phyloP scores from a whole-genome alignment of 257 asterid species.

The Lantana camara region DNA sequence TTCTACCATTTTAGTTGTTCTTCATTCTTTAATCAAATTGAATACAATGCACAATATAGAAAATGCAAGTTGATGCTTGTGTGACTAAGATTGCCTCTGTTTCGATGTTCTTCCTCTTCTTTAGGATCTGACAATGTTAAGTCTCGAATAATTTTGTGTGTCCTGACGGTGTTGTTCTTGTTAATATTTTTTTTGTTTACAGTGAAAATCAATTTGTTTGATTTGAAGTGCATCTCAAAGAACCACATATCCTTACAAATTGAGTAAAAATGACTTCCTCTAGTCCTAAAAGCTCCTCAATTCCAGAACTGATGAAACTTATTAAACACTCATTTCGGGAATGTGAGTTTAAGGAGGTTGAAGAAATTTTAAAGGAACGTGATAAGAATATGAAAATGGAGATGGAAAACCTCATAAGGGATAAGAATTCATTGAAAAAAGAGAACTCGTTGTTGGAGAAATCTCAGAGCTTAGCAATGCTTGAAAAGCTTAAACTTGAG shows the following conservation, averaged over 20 bases:
- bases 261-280: background rate
- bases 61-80: too few relatives aligned
- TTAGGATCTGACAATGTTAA: too few relatives aligned
- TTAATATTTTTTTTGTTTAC: too few relatives aligned
- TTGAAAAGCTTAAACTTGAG: constrained; percentile 18
- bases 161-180: too few relatives aligned
- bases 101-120: too few relatives aligned
- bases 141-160: too few relatives aligned
- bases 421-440: constrained; percentile 15
- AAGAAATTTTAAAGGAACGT: constrained; percentile 27
- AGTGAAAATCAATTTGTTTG: too few relatives aligned
- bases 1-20: too few relatives aligned
- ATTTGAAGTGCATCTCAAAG: too few relatives aligned
- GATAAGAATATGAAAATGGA: constrained; percentile 31
- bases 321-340: constrained; percentile 27
- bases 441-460: constrained; percentile 25
- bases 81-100: too few relatives aligned
- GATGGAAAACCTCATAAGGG: constrained; percentile 27
- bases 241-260: constrained; percentile 1
- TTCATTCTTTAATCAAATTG: too few relatives aligned
- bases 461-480: background rate
- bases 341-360: constrained; percentile 33
- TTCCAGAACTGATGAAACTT: constrained; percentile 34
- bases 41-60: too few relatives aligned
- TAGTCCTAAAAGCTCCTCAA: constrained; percentile 10